Evolutionary conservation across 2,329 filamentous ascomycete genomes (phyloP).

Genomic region (Stagonosporopsis rhizophila): DNA sequence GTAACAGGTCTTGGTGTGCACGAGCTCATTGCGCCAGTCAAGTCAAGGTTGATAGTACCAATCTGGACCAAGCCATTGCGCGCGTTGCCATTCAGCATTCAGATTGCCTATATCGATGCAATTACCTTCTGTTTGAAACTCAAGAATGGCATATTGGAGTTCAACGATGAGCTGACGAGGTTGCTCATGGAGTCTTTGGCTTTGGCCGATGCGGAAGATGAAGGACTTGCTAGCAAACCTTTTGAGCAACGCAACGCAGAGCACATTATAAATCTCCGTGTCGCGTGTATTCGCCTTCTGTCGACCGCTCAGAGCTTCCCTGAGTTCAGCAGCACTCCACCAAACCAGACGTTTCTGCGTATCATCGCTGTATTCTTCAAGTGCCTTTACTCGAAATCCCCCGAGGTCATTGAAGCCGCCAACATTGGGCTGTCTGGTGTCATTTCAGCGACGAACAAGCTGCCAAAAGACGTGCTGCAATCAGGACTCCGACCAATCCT

Average conservation of each 20-base stretch:
- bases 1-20: slow-evolving; percentile 80
- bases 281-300: slow-evolving; percentile 90
- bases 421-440: slow-evolving; percentile 90
- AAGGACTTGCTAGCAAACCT: slow-evolving; percentile 83
- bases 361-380: slow-evolving; percentile 99
- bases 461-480: slow-evolving; percentile 94
- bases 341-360: slow-evolving; percentile 64
- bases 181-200: slow-evolving; percentile 93
- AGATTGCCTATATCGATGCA: slow-evolving; percentile 98
- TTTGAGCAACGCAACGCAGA: slow-evolving; percentile 95
- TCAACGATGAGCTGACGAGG: slow-evolving; percentile 89
- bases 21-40: slow-evolving; percentile 88
- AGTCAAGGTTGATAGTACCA: slow-evolving; percentile 84
- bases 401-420: slow-evolving; percentile 90
- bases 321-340: slow-evolving; percentile 81
- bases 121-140: slow-evolving; percentile 94
- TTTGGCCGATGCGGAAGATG: slow-evolving; percentile 91
- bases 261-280: slow-evolving; percentile 86
- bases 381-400: slow-evolving; percentile 90
- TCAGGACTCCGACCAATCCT: slow-evolving; percentile 94
- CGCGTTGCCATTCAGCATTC: slow-evolving; percentile 89
- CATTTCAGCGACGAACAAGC: slow-evolving; percentile 83
- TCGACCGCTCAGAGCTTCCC: slow-evolving; percentile 93
- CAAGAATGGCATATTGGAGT: slow-evolving; percentile 85
- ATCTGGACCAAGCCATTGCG: slow-evolving; percentile 96